These are phyloP conservation scores for Epichloe aotearoae DNA, from an alignment of 2,329 filamentous ascomycete genomes.

Conservation along the genomic window DNA sequence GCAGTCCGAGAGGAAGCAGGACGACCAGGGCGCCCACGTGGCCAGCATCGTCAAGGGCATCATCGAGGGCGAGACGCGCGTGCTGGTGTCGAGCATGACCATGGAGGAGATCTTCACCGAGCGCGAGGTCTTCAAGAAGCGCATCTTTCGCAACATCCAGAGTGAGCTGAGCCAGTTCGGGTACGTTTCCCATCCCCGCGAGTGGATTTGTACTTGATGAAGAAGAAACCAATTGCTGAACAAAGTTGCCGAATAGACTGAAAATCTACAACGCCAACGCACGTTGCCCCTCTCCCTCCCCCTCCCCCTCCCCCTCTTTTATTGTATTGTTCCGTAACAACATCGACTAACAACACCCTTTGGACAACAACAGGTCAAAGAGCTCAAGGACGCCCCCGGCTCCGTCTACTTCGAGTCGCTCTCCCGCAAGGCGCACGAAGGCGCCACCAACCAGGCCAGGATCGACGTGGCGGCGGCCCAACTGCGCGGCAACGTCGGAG, in stretches of 20 bases:
- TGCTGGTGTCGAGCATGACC: constrained; percentile 77
- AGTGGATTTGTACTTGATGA: background rate
- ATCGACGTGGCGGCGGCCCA: constrained; percentile 54
- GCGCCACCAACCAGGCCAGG: constrained; percentile 65
- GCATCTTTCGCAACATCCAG: constrained; percentile 64
- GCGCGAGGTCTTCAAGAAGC: constrained; percentile 62
- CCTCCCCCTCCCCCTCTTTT: background rate
- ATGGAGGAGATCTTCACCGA: constrained; percentile 84
- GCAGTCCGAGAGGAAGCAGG: constrained; percentile 39
- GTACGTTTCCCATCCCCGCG: background rate
- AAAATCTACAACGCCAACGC: constrained; percentile 55
- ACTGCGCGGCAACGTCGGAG: constrained; percentile 57
- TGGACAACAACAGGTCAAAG: constrained; percentile 52
- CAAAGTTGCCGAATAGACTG: constrained; percentile 28
- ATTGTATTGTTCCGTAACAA: background rate
- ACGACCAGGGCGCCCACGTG: constrained; percentile 43
- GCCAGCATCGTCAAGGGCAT: constrained; percentile 81
- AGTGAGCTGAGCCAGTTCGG: constrained; percentile 63
- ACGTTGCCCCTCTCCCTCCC: background rate
- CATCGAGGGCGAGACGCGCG: constrained; percentile 77
- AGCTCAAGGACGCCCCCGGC: constrained; percentile 69
- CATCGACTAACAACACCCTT: background rate
- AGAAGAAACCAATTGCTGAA: background rate
- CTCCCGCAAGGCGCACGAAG: constrained; percentile 72
- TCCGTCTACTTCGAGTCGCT: constrained; percentile 77